A percentile compares a stretch with the other conserved stretches of the same genome.
Evolutionary conservation across 2,329 filamentous ascomycete species (phyloP).

Genomic region (Fusarium sp.): DNA sequence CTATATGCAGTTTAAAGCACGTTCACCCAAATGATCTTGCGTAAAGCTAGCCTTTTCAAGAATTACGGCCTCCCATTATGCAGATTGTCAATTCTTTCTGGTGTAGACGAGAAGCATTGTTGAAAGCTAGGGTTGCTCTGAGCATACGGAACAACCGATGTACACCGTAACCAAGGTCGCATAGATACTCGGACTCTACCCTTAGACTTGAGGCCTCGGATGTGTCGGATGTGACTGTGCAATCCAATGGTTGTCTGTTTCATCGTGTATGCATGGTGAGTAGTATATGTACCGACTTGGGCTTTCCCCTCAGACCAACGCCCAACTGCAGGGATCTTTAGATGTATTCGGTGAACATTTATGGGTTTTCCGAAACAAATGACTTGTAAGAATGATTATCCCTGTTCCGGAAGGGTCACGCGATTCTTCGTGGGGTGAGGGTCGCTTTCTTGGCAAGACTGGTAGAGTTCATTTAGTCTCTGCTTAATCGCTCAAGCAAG

Average conservation of each 20-base stretch:
- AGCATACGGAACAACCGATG: background rate
- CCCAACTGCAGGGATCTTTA: background rate
- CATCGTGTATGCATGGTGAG: background rate
- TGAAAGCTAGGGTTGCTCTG: background rate
- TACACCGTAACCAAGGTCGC: background rate
- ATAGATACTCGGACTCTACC: background rate
- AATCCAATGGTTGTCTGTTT: background rate
- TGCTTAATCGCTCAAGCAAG: background rate
- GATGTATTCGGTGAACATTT: background rate
- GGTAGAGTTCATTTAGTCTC: background rate
- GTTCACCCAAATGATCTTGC: background rate
- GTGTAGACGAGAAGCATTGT: background rate
- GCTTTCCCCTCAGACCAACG: background rate
- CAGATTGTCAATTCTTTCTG: background rate
- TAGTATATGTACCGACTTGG: background rate
- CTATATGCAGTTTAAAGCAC: no score
- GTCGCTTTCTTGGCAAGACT: background rate
- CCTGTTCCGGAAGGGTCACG: background rate
- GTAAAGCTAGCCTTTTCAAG: background rate
- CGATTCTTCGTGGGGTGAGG: background rate
- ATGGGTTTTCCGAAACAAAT: background rate
- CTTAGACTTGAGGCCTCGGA: background rate
- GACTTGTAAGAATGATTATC: background rate
- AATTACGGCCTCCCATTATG: background rate
- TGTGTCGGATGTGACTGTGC: background rate